Percentiles rank a stretch among this genome's conserved stretches.
Evolutionary conservation across 2,329 filamentous ascomycete species (phyloP).

Genomic region (Leptoxyphium fumago): DNA sequence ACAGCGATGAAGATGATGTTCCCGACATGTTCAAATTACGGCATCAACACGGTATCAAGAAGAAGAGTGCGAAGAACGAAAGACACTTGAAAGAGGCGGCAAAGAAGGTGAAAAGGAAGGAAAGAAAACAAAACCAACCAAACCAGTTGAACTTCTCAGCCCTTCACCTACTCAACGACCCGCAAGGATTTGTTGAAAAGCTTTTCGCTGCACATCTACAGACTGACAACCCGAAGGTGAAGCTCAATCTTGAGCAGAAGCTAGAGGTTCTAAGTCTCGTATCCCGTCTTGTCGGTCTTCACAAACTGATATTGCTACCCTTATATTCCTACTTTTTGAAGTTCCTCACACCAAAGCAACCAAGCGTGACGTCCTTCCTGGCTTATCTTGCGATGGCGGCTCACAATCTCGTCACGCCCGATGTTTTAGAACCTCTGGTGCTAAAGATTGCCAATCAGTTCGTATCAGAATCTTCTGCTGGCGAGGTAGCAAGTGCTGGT

Average conservation of each 20-base stretch:
- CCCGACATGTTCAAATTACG: slow-evolving; percentile 67
- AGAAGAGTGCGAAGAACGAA: slow-evolving; percentile 82
- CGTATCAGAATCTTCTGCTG: slow-evolving; percentile 81
- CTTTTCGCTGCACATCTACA: slow-evolving; percentile 87
- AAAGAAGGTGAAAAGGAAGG: slow-evolving; percentile 64
- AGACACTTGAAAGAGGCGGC: slow-evolving; percentile 68
- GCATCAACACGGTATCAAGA: slow-evolving; percentile 84
- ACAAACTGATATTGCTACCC: slow-evolving; percentile 77
- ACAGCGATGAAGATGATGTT: slow-evolving; percentile 67
- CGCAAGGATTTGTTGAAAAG: slow-evolving; percentile 81
- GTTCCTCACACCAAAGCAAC: slow-evolving; percentile 70
- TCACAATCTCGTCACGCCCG: slow-evolving; percentile 81
- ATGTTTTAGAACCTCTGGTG: slow-evolving; percentile 77
- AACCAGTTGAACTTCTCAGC: slow-evolving; percentile 92
- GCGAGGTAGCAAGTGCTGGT: slow-evolving; percentile 81
- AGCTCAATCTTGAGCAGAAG: slow-evolving; percentile 76
- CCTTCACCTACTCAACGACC: slow-evolving; percentile 82
- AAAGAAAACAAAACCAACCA: slow-evolving; percentile 76
- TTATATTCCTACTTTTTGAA: slow-evolving; percentile 97
- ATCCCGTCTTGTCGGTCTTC: slow-evolving; percentile 77
- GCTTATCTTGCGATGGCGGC: slow-evolving; percentile 85
- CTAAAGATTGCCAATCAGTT: slow-evolving; percentile 98
- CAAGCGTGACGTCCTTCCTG: slow-evolving; percentile 81
- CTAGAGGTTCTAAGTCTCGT: slow-evolving; percentile 82
- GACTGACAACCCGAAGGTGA: slow-evolving; percentile 55